Base-by-base conservation (phyloP, 495 filamentous ascomycete genomes). In the Aspergillus sparsus region DNA sequence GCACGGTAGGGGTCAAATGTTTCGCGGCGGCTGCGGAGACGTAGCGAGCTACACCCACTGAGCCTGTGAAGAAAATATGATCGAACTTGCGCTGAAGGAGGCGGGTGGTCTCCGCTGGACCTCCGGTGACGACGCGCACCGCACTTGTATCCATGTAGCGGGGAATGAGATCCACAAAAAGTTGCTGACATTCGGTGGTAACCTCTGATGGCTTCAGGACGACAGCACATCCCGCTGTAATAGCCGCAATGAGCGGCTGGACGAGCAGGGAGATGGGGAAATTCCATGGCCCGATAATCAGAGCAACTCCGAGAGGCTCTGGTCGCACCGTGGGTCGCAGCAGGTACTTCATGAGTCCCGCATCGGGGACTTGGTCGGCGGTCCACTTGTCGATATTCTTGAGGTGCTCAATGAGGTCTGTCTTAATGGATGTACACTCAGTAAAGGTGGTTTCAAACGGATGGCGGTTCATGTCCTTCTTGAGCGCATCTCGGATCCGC, bases 31-130 rank as follows among this genome's bases (percentile, higher is more conserved):
- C 93, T 65, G 88, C 86, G 27, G 90, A 83, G 52, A 97, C 85
- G 68, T 96, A 90, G 53, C 79, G 87, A 51, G 87, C 93, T 32
- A 96, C 87, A n/a, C 65, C 72, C 0, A 76, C 71, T 49, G 80
- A 84, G 36, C 93, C 93, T 12, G 93, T 97, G 74, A 93, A 97
- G 74, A 94, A 92, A 57, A 97, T 92, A 76, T 95, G 94, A 69
- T 92, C 90, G 86, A 89, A 97, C 67, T 92, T 93, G 66, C 89
- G 81, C 55, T 90, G 80, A 10, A 97, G 78, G 15, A 97, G 75
- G 9, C 84, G 82, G 5, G 83, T 86, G 9, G 88, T 91, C 79
- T 95, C 91, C 10, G 84, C 77, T 13, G 93, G 69, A 5, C 79
- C 85, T 49, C 92, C 93, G 67, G 92, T 89, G 55, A 96, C 81